These are phyloP conservation scores for Elymus sibiricus DNA, from an alignment of 176 grass and related monocot species.

Conservation along the genomic window DNA sequence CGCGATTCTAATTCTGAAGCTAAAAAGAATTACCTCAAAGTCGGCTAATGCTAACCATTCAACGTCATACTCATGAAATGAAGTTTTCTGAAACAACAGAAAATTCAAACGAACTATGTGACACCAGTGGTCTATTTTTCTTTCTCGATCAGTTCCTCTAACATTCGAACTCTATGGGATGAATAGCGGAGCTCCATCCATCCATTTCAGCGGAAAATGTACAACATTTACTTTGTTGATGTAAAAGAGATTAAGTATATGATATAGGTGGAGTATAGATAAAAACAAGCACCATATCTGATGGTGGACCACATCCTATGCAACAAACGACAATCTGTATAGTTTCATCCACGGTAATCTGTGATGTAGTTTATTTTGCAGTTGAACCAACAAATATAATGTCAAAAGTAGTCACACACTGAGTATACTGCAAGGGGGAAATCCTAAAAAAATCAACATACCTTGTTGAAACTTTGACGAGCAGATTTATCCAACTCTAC, in stretches of 20 bases:
- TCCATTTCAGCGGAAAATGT: background rate
- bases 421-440: background rate
- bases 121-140: background rate
- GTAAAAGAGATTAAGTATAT: background rate
- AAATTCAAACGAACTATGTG: conserved; percentile 3
- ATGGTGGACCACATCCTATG: background rate
- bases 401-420: conserved; percentile 30
- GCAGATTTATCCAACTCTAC: conserved; percentile 17
- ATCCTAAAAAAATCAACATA: conserved; percentile 15
- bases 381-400: conserved; percentile 3
- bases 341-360: conserved; percentile 21
- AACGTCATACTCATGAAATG: background rate
- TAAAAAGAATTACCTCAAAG: conserved; percentile 12
- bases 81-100: background rate
- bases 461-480: conserved; percentile 24
- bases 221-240: background rate
- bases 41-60: background rate
- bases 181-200: background rate
- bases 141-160: background rate
- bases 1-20: background rate
- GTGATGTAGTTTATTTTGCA: conserved; percentile 21
- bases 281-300: background rate
- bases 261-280: background rate
- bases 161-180: background rate
- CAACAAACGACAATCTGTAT: conserved; percentile 24